Conservation (phyloP, 176 grass and related monocot genomes). For the Avena sativa region DNA sequence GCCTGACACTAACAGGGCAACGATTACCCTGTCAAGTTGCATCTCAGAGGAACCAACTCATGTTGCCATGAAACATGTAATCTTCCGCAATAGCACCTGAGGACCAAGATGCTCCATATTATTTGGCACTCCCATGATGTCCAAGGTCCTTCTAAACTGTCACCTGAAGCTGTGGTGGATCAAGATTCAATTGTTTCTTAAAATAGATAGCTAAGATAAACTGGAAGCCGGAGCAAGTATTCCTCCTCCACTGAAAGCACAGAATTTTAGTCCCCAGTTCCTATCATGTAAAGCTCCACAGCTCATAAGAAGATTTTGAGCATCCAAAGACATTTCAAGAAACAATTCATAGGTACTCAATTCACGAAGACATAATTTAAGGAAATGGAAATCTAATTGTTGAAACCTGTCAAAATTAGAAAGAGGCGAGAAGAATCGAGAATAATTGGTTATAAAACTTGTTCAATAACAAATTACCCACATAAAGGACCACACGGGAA, state of each 20-base stretch:
- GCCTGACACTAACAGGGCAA: constrained; percentile 10
- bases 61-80: constrained; percentile 1
- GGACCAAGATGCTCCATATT: constrained; percentile 8
- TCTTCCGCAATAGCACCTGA: not conserved
- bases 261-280: not conserved
- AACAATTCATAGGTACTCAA: constrained; percentile 19
- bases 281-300: constrained; percentile 20
- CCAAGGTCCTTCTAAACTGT: not conserved
- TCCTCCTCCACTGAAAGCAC: not conserved
- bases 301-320: constrained; percentile 11
- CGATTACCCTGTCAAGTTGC: constrained; percentile 20
- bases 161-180: not conserved
- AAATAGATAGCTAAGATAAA: constrained; percentile 23
- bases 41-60: constrained; percentile 19
- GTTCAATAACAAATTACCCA: constrained; percentile 22
- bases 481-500: not conserved
- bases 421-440: constrained; percentile 22
- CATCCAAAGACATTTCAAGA: constrained; percentile 29
- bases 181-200: constrained; percentile 16
- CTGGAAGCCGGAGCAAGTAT: not conserved
- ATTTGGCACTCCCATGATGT: constrained; percentile 20
- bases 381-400: constrained; percentile 19
- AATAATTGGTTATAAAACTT: constrained; percentile 13
- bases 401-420: not conserved
- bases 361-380: constrained; percentile 16